These are phyloP conservation scores for Phytophthora tentaculata DNA, from an alignment of 352 stramenopile species.

Conservation along the genomic window DNA sequence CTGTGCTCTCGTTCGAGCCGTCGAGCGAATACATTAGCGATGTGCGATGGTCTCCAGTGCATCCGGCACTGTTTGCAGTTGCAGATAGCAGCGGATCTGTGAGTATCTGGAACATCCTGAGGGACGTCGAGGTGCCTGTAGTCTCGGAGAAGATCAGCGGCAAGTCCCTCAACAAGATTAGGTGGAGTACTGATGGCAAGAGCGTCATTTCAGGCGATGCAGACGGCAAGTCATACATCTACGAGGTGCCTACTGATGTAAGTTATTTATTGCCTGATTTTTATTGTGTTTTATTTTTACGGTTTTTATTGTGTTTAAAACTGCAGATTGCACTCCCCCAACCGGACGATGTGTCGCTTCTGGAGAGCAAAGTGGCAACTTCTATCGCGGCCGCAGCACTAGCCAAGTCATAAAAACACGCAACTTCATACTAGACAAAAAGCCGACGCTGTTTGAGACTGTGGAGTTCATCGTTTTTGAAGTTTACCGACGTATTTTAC, in stretches of 20 bases:
- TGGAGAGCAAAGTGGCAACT: slow-evolving; percentile 75
- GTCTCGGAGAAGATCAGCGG: slow-evolving; percentile 71
- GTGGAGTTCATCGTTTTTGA: slow-evolving; percentile 25
- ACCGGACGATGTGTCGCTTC: slow-evolving; percentile 59
- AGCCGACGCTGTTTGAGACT: slow-evolving; percentile 27
- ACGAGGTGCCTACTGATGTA: slow-evolving; percentile 83
- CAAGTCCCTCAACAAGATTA: slow-evolving; percentile 86
- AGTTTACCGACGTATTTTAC: slow-evolving; percentile 6
- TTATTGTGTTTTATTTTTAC: not conserved
- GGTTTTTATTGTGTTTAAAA: slow-evolving; percentile 4
- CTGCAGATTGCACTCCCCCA: slow-evolving; percentile 69
- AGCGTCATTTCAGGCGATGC: slow-evolving; percentile 83
- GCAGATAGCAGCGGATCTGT: slow-evolving; percentile 75
- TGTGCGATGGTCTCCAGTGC: slow-evolving; percentile 82
- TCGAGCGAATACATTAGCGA: slow-evolving; percentile 91
- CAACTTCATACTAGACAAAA: slow-evolving; percentile 20
- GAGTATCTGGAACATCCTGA: slow-evolving; percentile 88
- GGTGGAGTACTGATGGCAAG: slow-evolving; percentile 82
- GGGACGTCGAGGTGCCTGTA: slow-evolving; percentile 79
- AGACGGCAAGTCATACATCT: slow-evolving; percentile 74
- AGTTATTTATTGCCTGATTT: slow-evolving; percentile 14
- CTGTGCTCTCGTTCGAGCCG: slow-evolving; percentile 84
- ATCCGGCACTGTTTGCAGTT: slow-evolving; percentile 85
- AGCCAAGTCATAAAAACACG: slow-evolving; percentile 46
- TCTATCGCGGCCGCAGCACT: slow-evolving; percentile 50